phyloP scores from a whole-genome alignment of 192 early-diverging fungal genomes.

The Coemansia asiatica region DNA sequence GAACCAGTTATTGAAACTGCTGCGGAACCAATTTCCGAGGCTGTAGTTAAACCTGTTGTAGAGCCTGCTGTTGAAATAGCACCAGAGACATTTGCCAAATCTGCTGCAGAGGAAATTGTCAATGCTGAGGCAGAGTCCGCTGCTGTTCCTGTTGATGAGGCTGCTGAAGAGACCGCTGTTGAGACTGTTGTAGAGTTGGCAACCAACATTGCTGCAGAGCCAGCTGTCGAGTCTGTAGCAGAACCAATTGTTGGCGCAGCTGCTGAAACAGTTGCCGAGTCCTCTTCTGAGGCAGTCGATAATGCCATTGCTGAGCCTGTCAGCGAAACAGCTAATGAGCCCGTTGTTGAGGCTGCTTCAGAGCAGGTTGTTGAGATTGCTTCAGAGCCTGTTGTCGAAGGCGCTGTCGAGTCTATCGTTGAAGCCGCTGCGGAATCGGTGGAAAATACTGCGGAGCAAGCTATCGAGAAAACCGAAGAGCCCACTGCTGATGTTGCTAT shows the following conservation, averaged over 20 bases:
- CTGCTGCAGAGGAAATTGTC: too few species aligned
- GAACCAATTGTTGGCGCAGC: neutral
- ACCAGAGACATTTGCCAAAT: too few species aligned
- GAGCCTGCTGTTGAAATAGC: too few species aligned
- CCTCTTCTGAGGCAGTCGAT: neutral
- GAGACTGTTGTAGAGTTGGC: neutral
- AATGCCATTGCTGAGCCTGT: conserved; percentile 1
- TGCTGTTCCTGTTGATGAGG: too few species aligned
- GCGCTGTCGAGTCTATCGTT: too few species aligned
- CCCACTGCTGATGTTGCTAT: too few species aligned
- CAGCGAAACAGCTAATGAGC: neutral
- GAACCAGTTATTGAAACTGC: neutral
- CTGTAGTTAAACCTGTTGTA: neutral
- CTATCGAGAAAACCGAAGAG: too few species aligned
- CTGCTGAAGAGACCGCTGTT: neutral
- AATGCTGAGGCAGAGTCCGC: too few species aligned
- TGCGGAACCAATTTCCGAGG: neutral
- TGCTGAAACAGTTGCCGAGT: neutral
- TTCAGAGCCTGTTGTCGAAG: too few species aligned
- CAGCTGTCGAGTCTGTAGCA: neutral
- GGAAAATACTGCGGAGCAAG: too few species aligned
- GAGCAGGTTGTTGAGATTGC: conserved; percentile 2
- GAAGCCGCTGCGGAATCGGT: too few species aligned
- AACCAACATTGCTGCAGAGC: neutral
- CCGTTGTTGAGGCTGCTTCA: neutral